Evolutionary conservation across 2,329 filamentous ascomycete genomes (phyloP).

Genomic region (Monilinia polystroma): DNA sequence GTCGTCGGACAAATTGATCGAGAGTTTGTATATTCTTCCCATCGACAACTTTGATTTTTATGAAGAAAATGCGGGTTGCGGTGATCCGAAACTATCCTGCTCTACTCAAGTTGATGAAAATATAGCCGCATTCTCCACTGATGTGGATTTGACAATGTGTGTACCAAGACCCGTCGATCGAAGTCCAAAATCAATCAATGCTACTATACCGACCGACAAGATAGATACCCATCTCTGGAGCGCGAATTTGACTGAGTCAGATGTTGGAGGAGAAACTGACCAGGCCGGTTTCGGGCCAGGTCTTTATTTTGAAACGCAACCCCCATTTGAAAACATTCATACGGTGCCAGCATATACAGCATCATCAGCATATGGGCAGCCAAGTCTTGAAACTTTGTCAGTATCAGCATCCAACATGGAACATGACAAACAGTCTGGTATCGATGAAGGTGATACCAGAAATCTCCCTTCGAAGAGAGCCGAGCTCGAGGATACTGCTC

Average conservation of each 20-base stretch:
- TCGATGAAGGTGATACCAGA: neutral
- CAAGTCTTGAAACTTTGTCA: neutral
- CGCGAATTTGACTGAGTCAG: neutral
- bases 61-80: constrained; percentile 8
- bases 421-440: neutral
- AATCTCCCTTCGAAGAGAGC: neutral
- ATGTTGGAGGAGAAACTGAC: neutral
- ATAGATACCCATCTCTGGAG: neutral
- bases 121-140: neutral
- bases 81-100: neutral
- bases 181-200: neutral
- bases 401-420: neutral
- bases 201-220: neutral
- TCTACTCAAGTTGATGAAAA: neutral
- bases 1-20: neutral
- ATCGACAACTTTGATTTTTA: constrained; percentile 5
- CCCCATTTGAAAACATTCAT: neutral
- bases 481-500: neutral
- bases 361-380: neutral
- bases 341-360: neutral
- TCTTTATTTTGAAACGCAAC: neutral
- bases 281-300: neutral
- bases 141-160: neutral
- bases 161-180: neutral
- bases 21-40: constrained; percentile 2